Evolutionary conservation across 2,329 filamentous ascomycete species (phyloP).

Genomic region (Aspergillus sp.): DNA sequence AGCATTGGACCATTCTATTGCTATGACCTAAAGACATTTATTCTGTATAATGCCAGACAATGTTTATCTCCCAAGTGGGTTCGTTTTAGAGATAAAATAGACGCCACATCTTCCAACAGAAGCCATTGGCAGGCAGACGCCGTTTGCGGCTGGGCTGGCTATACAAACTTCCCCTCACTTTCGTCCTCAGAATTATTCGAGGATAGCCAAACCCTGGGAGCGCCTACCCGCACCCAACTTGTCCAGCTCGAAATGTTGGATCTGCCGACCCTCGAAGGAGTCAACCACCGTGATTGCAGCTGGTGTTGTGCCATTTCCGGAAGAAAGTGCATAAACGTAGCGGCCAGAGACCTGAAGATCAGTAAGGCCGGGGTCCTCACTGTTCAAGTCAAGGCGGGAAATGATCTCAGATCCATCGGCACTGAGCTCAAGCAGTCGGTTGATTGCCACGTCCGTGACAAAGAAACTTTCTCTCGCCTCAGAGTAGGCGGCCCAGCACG

Average conservation of each 20-base stretch:
- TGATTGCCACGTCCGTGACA: not conserved
- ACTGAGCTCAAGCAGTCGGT: not conserved
- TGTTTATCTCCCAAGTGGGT: too few relatives aligned
- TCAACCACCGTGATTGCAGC: not conserved
- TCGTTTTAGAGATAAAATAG: too few relatives aligned
- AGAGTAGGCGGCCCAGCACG: slow-evolving; percentile 1
- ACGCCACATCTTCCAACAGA: too few relatives aligned
- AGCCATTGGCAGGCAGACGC: too few relatives aligned
- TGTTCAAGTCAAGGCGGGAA: not conserved
- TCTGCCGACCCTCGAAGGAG: not conserved
- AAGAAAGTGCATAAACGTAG: not conserved
- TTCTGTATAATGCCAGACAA: too few relatives aligned
- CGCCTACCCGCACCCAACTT: not conserved
- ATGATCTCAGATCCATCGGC: not conserved
- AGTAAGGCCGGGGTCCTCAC: not conserved
- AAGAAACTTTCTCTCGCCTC: not conserved
- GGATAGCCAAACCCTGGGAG: not conserved
- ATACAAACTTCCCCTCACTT: too few relatives aligned
- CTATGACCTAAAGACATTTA: too few relatives aligned
- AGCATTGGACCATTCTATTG: too few relatives aligned
- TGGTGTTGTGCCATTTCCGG: not conserved
- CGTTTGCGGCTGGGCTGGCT: too few relatives aligned
- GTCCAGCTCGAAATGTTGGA: not conserved
- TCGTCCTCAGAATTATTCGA: not conserved
- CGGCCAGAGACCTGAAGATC: not conserved